Conservation (phyloP, 164 flowering plant species). For the Platanus orientalis region DNA sequence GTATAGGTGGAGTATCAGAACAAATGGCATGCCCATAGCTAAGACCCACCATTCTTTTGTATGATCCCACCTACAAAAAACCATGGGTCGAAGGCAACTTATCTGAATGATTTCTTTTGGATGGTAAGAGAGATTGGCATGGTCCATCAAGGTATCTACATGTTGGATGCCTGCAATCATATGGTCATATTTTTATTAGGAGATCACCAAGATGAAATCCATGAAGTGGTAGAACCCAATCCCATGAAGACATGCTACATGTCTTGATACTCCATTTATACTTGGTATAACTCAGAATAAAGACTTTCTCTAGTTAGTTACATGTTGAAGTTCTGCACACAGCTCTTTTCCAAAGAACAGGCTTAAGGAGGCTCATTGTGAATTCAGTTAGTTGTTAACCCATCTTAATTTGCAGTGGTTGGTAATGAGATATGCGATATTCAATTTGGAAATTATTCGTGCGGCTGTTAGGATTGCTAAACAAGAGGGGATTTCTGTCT, state of each 20-base stretch:
- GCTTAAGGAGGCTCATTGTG: not conserved
- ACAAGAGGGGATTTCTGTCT: constrained; percentile 64
- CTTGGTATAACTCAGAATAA: not conserved
- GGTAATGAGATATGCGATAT: constrained; percentile 61
- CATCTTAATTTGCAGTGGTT: constrained; percentile 61
- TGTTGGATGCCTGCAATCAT: not conserved
- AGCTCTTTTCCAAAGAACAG: no score
- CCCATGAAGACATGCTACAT: not conserved
- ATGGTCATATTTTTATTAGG: not conserved
- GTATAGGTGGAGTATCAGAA: no score
- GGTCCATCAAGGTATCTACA: not conserved
- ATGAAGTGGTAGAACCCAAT: not conserved
- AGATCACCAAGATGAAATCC: not conserved
- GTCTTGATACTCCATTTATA: not conserved
- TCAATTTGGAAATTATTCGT: constrained; percentile 62
- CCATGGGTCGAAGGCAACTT: not conserved
- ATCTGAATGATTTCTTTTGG: not conserved
- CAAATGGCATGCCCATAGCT: no score
- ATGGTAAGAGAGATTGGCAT: not conserved
- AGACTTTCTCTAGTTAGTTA: not conserved
- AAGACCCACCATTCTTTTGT: not conserved
- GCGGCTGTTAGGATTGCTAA: constrained; percentile 77
- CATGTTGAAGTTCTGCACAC: not conserved
- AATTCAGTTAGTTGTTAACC: not conserved
- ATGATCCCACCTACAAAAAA: not conserved